Evolutionary conservation across 345 rosid genomes (phyloP).

Genomic region (rapeseed (Brassica napus)): Da-Ae NC_063436.1:3722501-3723000

Average conservation of each 20-base stretch:
- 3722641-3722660: constrained; percentile 3
- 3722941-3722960: no score
- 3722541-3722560: constrained; percentile 12
- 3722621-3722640: constrained; percentile 1
- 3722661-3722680: constrained; percentile 11
- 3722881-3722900: no score
- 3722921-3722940: no score
- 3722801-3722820: background rate
- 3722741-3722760: background rate
- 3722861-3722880: background rate
- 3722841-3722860: background rate
- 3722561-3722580: constrained; percentile 20
- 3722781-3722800: background rate
- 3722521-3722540: background rate
- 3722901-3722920: no score
- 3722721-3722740: background rate
- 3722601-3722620: background rate
- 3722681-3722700: constrained; percentile 4
- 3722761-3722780: background rate
- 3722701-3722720: background rate
- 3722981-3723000: no score
- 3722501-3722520: background rate
- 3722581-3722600: constrained; percentile 9
- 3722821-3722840: background rate
- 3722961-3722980: no score